These are phyloP conservation scores for Kwoniella shandongensis DNA, from an alignment of 768 basidiomycete species.

Conservation along the genomic window DNA sequence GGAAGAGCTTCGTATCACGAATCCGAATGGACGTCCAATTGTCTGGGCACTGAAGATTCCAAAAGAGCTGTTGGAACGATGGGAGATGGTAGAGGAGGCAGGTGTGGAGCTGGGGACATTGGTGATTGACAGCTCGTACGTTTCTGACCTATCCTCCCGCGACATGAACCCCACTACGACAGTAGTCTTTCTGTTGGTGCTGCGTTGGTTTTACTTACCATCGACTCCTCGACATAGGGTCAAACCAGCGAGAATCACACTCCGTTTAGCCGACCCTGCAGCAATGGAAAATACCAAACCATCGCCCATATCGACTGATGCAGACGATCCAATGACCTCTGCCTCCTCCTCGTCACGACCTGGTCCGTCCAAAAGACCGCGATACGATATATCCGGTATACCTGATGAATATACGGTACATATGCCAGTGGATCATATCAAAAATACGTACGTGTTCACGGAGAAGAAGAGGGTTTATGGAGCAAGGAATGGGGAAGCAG, in stretches of 20 bases:
- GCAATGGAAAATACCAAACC: constrained; percentile 21
- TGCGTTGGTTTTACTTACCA: too few species aligned
- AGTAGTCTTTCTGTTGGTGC: too few species aligned
- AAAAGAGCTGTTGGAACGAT: constrained; percentile 78
- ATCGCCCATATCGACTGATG: constrained; percentile 9
- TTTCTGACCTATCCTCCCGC: not conserved
- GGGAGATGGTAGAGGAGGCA: constrained; percentile 72
- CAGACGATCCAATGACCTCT: not conserved
- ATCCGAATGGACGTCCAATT: constrained; percentile 8
- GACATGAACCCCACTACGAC: not conserved
- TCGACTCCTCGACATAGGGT: constrained; percentile 20
- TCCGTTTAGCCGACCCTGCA: constrained; percentile 22
- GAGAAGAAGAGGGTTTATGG: constrained; percentile 35
- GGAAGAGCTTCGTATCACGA: constrained; percentile 20
- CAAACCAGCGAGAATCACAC: constrained; percentile 28
- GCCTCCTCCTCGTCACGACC: not conserved
- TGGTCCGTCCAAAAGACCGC: constrained; percentile 3
- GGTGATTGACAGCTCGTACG: constrained; percentile 65
- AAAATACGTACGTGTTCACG: constrained; percentile 37
- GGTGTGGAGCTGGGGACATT: constrained; percentile 80
- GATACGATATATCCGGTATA: constrained; percentile 41
- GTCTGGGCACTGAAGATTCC: constrained; percentile 62
- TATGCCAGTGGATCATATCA: constrained; percentile 79
- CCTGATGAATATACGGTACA: constrained; percentile 79
- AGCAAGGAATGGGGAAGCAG: not conserved